phyloP scores from a whole-genome alignment of 116 monocot genomes.

The Phalaenopsis hybrid region DNA sequence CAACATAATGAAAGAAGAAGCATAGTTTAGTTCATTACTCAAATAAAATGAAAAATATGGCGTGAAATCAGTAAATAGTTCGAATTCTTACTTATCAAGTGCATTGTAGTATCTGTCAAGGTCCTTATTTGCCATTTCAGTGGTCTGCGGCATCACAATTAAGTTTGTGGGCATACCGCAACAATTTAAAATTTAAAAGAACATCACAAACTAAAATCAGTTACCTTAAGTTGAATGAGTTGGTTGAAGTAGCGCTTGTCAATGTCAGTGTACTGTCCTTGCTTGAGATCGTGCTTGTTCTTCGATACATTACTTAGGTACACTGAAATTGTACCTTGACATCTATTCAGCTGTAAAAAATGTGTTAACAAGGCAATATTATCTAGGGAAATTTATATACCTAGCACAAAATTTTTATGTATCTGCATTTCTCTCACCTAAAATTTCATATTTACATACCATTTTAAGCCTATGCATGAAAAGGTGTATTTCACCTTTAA shows the following conservation, averaged over 20 bases:
- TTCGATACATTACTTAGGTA: conserved; percentile 84
- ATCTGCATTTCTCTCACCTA: too few species aligned
- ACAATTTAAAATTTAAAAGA: neutral
- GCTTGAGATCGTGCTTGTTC: conserved; percentile 86
- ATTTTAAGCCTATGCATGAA: too few species aligned
- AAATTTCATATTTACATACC: too few species aligned
- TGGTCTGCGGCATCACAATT: conserved; percentile 49
- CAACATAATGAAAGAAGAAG: neutral
- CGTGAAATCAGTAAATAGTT: neutral
- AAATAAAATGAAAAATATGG: conserved; percentile 1
- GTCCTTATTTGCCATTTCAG: conserved; percentile 99
- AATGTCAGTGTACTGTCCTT: conserved; percentile 86
- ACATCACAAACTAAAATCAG: neutral
- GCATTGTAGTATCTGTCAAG: conserved; percentile 90
- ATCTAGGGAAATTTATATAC: neutral
- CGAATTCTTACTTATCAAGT: conserved; percentile 70
- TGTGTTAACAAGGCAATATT: neutral
- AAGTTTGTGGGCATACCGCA: conserved; percentile 5
- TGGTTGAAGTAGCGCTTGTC: conserved; percentile 89
- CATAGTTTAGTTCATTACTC: neutral
- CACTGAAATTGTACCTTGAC: conserved; percentile 75
- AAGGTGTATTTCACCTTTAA: too few species aligned
- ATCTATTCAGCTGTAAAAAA: conserved; percentile 59
- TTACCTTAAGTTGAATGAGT: conserved; percentile 93
- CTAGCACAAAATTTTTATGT: too few species aligned